Evolutionary conservation across 495 filamentous ascomycete genomes (phyloP).

Genomic region (Aspergillus campestris): DNA sequence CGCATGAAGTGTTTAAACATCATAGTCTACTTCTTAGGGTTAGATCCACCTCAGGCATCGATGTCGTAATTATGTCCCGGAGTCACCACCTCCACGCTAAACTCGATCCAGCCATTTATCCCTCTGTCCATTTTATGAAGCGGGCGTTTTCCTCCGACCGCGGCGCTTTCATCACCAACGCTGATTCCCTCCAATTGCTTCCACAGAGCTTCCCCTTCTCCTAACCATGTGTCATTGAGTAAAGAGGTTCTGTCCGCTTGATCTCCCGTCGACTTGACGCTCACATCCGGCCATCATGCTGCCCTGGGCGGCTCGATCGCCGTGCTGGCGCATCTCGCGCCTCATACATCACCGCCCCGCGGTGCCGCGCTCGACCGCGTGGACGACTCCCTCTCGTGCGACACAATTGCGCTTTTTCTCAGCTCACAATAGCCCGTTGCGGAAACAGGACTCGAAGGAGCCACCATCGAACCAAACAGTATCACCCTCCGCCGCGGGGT

Average conservation of each 20-base stretch:
- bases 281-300: conserved; percentile 27
- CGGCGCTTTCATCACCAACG: conserved; percentile 22
- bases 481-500: conserved; percentile 5
- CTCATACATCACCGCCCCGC: conserved; percentile 22
- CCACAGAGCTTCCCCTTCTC: not conserved
- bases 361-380: conserved; percentile 18
- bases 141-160: conserved; percentile 31
- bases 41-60: too few relatives aligned
- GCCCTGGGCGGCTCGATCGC: conserved; percentile 34
- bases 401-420: conserved; percentile 26
- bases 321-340: conserved; percentile 31
- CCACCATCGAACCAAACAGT: conserved; percentile 6
- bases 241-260: not conserved
- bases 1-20: too few relatives aligned
- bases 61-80: too few relatives aligned
- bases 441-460: conserved; percentile 14
- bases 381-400: conserved; percentile 14
- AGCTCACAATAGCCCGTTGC: conserved; percentile 8
- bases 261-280: not conserved
- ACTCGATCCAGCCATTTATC: too few relatives aligned
- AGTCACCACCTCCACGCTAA: too few relatives aligned
- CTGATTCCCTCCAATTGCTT: not conserved
- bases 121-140: too few relatives aligned
- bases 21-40: too few relatives aligned
- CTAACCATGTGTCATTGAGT: conserved; percentile 25